Percentiles rank a stretch among this genome's conserved stretches.
Conservation (phyloP, 495 filamentous ascomycete genomes). For the Penicillium turbatum region DNA sequence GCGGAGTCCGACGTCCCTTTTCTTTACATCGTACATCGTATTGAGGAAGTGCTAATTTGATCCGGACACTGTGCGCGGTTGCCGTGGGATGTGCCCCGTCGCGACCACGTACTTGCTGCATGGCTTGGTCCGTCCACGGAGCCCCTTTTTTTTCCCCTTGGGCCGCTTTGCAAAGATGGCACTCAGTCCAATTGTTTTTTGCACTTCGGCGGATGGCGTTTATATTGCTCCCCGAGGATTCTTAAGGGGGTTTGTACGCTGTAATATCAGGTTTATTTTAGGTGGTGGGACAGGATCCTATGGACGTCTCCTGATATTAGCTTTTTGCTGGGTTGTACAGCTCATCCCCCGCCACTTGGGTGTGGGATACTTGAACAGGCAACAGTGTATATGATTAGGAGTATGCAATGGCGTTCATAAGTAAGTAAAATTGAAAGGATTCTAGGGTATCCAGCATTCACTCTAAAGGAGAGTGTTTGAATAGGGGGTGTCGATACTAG, state of each 20-base stretch:
- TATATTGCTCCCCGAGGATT: not conserved
- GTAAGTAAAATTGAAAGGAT: not conserved
- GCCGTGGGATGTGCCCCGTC: not conserved
- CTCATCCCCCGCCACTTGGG: slow-evolving; percentile 2
- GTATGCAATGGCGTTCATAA: not conserved
- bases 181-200: slow-evolving; percentile 4
- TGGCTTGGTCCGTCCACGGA: slow-evolving; percentile 5
- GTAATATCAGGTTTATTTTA: slow-evolving; percentile 3
- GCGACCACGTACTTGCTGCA: slow-evolving; percentile 8
- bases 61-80: not conserved
- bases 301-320: slow-evolving; percentile 1
- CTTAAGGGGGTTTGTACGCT: not conserved
- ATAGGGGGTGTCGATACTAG: slow-evolving; percentile 14
- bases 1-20: not conserved
- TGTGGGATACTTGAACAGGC: not conserved
- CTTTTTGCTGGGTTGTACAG: not conserved
- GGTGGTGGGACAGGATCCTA: slow-evolving; percentile 10
- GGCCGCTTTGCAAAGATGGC: slow-evolving; percentile 5
- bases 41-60: not conserved
- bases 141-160: slow-evolving; percentile 11
- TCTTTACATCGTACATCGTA: not conserved
- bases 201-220: not conserved
- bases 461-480: not conserved
- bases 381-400: not conserved
- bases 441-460: not conserved